A percentile compares a stretch with the other conserved stretches of the same genome.
Evolutionary conservation across 2,329 filamentous ascomycete genomes (phyloP).

Genomic region (Botrytis squamosa): DNA sequence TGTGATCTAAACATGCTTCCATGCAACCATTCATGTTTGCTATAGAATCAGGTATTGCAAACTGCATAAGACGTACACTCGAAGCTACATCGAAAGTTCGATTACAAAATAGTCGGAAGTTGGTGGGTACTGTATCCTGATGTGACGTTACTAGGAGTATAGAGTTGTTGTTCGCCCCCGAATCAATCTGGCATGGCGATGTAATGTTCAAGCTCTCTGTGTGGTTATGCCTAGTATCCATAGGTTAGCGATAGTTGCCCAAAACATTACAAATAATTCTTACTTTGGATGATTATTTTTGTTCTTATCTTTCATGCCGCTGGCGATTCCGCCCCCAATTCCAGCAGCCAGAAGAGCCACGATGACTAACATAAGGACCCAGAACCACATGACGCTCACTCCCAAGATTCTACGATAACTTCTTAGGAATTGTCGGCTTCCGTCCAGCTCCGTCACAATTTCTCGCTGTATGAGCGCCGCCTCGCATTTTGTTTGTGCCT

Average conservation of each 20-base stretch:
- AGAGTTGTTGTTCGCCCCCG: neutral
- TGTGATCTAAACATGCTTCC: neutral
- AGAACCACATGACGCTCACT: slow-evolving; percentile 8
- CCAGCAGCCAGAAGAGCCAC: neutral
- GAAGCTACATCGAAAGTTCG: neutral
- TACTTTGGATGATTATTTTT: neutral
- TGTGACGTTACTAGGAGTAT: neutral
- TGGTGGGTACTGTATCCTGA: neutral
- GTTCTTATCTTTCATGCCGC: neutral
- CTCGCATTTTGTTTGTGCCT: neutral
- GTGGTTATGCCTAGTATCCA: neutral
- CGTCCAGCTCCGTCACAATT: slow-evolving; percentile 5
- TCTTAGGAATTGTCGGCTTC: neutral
- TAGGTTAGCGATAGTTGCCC: neutral
- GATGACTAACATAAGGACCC: neutral
- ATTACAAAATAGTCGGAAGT: slow-evolving; percentile 5
- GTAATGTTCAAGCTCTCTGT: neutral
- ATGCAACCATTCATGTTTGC: neutral
- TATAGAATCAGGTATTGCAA: neutral
- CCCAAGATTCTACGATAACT: neutral
- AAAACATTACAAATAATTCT: neutral
- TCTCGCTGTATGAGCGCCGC: neutral
- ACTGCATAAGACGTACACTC: neutral
- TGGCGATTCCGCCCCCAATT: neutral
- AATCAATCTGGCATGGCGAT: neutral